These are phyloP conservation scores for Turritis glabra DNA, from an alignment of 345 rosid genomes.

Conservation along the genomic window DNA sequence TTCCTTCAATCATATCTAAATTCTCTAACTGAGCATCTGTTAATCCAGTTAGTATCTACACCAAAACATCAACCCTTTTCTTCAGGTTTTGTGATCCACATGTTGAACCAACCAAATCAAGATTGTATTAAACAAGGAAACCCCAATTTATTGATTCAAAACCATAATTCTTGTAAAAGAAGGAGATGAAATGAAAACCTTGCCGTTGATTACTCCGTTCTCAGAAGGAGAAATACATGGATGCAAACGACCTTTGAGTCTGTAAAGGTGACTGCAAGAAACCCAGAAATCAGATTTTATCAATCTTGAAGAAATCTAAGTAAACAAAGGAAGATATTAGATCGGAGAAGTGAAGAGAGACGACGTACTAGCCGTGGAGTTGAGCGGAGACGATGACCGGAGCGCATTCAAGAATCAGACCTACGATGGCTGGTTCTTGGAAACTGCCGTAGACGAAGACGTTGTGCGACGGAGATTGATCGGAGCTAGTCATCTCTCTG, in stretches of 20 bases:
- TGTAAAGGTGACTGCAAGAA: conserved; percentile 65
- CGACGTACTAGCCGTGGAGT: conserved; percentile 61
- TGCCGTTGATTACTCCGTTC: conserved; percentile 53
- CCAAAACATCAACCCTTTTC: background rate
- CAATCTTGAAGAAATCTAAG: background rate
- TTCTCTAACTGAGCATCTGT: conserved; percentile 58
- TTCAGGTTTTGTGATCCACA: background rate
- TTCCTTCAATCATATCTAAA: conserved; percentile 74
- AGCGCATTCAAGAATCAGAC: conserved; percentile 59
- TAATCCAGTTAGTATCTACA: conserved; percentile 69
- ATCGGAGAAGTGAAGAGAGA: background rate
- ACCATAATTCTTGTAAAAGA: background rate
- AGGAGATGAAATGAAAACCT: conserved; percentile 34
- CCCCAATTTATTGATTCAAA: background rate
- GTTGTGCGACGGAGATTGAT: conserved; percentile 34
- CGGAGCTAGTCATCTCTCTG: background rate
- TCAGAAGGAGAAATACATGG: conserved; percentile 73
- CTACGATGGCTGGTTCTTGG: conserved; percentile 66
- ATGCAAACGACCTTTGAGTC: conserved; percentile 83
- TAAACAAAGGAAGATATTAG: background rate
- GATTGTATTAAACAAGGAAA: background rate
- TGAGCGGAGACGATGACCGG: conserved; percentile 58
- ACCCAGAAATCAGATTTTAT: background rate
- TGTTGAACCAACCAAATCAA: too few species aligned
- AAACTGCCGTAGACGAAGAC: conserved; percentile 95